Evolutionary conservation across 179 eudicot species (phyloP), one percentile per base, ranked within the genome.

Genomic region (Camellia oleifera): DNA sequence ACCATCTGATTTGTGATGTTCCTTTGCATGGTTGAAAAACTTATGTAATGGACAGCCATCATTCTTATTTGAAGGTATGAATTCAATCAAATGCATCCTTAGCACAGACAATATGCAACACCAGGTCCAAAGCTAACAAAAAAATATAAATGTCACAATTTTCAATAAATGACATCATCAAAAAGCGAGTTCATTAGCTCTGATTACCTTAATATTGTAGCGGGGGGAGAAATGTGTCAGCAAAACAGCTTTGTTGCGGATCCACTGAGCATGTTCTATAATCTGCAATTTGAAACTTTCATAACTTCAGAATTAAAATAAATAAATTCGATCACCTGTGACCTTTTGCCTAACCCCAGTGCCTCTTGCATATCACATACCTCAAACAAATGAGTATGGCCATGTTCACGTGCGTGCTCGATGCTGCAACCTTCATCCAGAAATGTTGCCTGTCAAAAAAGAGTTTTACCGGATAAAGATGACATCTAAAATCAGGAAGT

Each of bases 211-310:
- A 67, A 90, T 79, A 77, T 87, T 87, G 83, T 95, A 94, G 54
- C 99, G 98, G 50, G 99, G 83, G 18, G 99, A 95, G 84, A 95
- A 95, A 86, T 95, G 99, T 54, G 98, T 95, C 87, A 95, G 80
- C 75, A 94, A 5, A 72, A 95, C 69, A 69, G 95, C 77, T 85
- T 90, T 92, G 83, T 91, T 95, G 69, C 98, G 90, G 46, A 95
- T 94, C 99, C 99, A 95, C 72, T 91, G 78, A 61, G 99, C 93
- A 82, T 92, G 88, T 67, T 92, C 94, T 17, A 94, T 83, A 73
- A 95, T 92, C 99, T 95, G 95, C 81, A 83, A 12, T 63, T 65
- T 61, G 48, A 62, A 76, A 14, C 70, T 75, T 56, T 61, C 7
- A 10, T 18, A 15, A 77, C 62, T n/a, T 53, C 20, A 80, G 23